Base-by-base conservation (phyloP, 2,329 filamentous ascomycete species). In the Fusarium acutatum region DNA sequence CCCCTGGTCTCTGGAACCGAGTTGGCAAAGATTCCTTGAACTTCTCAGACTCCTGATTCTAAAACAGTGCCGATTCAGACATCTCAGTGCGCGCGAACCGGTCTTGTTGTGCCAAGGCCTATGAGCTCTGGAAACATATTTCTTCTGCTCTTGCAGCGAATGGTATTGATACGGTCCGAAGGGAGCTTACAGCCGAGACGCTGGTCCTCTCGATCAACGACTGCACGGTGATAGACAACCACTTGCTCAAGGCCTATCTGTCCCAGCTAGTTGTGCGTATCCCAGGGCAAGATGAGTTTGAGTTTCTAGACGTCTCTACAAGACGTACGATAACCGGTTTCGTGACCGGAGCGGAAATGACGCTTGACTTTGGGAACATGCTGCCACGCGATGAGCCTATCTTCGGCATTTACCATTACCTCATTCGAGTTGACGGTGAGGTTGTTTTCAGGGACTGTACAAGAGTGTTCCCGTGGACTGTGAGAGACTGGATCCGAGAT, bases 41-140 rank as follows among this genome's bases (percentile, higher is more conserved):
- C 40, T 41, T 15, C 40, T 41, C 40, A 41, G 14, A 3, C 1
- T 41, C 40, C 40, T 7, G 40, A n/a, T n/a, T 41, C 40, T 3
- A 8, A 41, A n/a, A 0, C 14, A 5, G 22, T 41, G 1, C 14
- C 12, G 38, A 40, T 40, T 8, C 22, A 14, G 38, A 20, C 0
- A 40, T 4, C n/a, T 41, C 40, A 7, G 40, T 41, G 22, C 22
- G 22, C 17, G 40, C 22, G 22, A 6, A 41, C 6, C n/a, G 40
- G 40, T 6, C 40, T 41, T 0, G 0, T 0, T n/a, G 40, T 41
- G 40, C n/a, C 40, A 0, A n/a, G 1, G 22, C 1, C 8, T 14
- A 41, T 41, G 40, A n/a, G 40, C 40, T n/a, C 3, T 41, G 22
- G 40, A 41, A 15, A 41, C 5, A 0, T 6, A 17, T 41, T 17